Evolutionary conservation across 139 green algal genomes (phyloP), one percentile per base, ranked within the genome.

Genomic region (Picochlorum sp.): DNA sequence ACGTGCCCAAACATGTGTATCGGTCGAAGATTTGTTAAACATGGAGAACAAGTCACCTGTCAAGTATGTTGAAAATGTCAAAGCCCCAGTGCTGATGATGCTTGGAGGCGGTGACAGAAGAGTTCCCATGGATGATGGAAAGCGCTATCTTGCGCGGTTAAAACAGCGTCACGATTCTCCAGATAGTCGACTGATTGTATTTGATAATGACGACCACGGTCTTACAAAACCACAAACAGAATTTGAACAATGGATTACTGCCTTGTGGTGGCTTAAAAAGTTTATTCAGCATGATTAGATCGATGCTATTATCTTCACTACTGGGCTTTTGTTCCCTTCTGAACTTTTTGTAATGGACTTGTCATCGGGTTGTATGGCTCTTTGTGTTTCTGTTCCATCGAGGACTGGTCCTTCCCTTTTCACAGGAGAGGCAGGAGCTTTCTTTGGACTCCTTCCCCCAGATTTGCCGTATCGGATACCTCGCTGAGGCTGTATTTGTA

Each of bases 151-250:
- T 32, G 49, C 74, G 13, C 82, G 79, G 10, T 73, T 96, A 34
- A 54, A 65, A 54, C 70, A 68, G 18, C 57, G 62, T 21, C 8
- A 45, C 7, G 67, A 80, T 30, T 75, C 72, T 6, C 66, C 76
- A 1, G 67, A 72, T 9, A 71, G 69, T 0, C 66, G 78, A 1
- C 65, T 90, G 21, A 59, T 94, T 23, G 37, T 66, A 15, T 66
- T 66, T 20, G 34, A 45, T 45, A 81, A 96, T 55, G 91, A 97
- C 71, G 79, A 56, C 2, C 91, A 97, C 67, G 82, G 80, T 0
- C 74, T 97, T 60, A 86, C 91, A 78, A 84, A 81, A 68, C 86
- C 89, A 3, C 86, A 95, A 76, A 94, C 88, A 0, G 89, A 96
- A 67, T 95, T 86, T 65, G 89, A 96, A 75, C 76, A 81, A 63